phyloP scores from a whole-genome alignment of 148 eudicot genomes.

The Cornus florida region DNA sequence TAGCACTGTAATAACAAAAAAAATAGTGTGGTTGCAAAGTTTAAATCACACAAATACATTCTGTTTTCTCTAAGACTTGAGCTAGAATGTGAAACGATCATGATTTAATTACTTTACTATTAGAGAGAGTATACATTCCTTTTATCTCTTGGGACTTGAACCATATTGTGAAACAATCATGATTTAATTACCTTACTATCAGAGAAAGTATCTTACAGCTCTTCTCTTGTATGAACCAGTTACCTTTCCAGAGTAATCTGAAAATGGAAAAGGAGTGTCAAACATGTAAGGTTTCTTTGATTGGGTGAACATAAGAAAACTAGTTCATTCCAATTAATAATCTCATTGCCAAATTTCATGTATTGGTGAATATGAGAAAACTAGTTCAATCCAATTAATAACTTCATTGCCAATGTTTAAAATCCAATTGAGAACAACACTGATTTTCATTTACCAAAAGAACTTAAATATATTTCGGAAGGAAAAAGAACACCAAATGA shows the following conservation, averaged over 20 bases:
- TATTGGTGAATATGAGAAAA: neutral
- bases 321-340: neutral
- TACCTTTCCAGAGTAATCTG: constrained; percentile 93
- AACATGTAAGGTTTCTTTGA: constrained; percentile 7
- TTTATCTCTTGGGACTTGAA: neutral
- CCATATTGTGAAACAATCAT: neutral
- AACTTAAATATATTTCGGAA: neutral
- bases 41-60: neutral
- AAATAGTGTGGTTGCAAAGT: neutral
- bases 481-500: neutral
- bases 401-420: neutral
- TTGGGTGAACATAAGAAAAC: constrained; percentile 6
- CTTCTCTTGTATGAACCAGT: constrained; percentile 98
- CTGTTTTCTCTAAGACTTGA: neutral
- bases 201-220: constrained; percentile 88
- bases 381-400: neutral
- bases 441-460: neutral
- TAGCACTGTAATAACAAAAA: constrained; percentile 54
- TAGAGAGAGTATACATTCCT: constrained; percentile 51
- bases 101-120: constrained; percentile 59
- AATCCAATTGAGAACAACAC: neutral
- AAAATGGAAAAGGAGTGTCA: constrained; percentile 10
- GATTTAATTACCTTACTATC: constrained; percentile 61
- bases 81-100: neutral
- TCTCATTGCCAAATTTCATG: too few relatives aligned